A percentile compares a stretch with the other conserved stretches of the same genome.
These are phyloP conservation scores for Hortiboletus flavorubellus DNA, from an alignment of 768 basidiomycete genomes.

Conservation along the genomic window DNA sequence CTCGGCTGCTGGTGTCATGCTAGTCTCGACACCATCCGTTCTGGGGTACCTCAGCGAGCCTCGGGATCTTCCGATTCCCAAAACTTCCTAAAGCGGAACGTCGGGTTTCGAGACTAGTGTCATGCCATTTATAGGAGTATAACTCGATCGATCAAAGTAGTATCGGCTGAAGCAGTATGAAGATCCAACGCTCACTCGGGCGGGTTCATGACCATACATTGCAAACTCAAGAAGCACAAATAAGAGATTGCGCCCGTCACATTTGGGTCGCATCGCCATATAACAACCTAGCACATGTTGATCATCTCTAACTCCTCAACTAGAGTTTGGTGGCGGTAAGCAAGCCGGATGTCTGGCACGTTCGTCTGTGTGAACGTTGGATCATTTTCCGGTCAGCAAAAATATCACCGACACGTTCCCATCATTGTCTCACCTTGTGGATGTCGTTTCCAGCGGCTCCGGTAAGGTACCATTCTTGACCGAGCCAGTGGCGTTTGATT, in stretches of 20 bases:
- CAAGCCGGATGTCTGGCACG: slow-evolving; percentile 86
- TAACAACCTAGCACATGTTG: slow-evolving; percentile 22
- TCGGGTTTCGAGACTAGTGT: too few species aligned
- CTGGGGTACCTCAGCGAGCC: too few species aligned
- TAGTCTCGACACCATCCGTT: too few species aligned
- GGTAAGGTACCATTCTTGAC: slow-evolving; percentile 88
- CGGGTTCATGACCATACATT: too few species aligned
- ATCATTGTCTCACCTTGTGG: slow-evolving; percentile 61
- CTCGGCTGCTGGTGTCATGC: background rate
- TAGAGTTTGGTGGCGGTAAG: slow-evolving; percentile 89
- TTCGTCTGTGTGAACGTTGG: slow-evolving; percentile 65
- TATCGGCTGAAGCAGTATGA: too few species aligned
- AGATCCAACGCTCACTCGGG: too few species aligned
- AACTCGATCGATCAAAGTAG: too few species aligned
- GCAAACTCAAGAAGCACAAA: background rate
- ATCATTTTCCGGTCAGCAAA: slow-evolving; percentile 5
- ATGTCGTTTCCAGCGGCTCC: slow-evolving; percentile 96
- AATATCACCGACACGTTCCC: background rate
- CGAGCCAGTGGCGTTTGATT: slow-evolving; percentile 93
- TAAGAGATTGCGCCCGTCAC: background rate
- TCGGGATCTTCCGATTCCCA: too few species aligned
- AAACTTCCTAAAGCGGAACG: too few species aligned
- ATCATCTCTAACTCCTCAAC: slow-evolving; percentile 81
- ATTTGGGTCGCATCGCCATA: background rate
- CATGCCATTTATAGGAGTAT: too few species aligned